Evolutionary conservation across 2,329 filamentous ascomycete genomes (phyloP), one percentile per base, ranked within the genome.

Genomic region (Colletotrichum siamense): DNA sequence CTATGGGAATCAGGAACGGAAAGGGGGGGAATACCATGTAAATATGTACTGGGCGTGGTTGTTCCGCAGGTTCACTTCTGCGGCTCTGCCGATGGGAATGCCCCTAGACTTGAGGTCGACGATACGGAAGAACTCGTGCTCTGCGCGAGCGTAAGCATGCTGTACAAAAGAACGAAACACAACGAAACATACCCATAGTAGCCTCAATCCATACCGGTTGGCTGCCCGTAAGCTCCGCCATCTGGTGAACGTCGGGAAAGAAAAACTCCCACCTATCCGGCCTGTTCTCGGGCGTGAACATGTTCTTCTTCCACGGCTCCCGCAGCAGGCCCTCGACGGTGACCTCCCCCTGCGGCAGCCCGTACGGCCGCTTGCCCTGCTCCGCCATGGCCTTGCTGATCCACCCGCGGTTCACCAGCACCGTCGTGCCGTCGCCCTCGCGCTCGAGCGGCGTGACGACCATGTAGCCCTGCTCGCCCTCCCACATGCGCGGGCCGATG

Each of bases 1-100:
- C 34, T 34, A 32, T 28, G 49, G 24, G 39, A 57, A 8, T 55
- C 36, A 44, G 44, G 59, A 57, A 64, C 12, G 52, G 39, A 16
- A 24, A 61, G 49, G 63, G 16, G 9, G 5, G 15, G 7, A 22
- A 28, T 92, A 99, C 97, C 97, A 99, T 79, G 97, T 99, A 85
- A 98, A 97, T 80, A 99, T 99, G 86, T 99, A 99, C 88, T 99
- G 97, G 78, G 95, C 93, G 86, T 99, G 97, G 86, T 98, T 99
- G 84, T 99, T 99, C 84, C 95, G 92, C 82, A 99, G 88, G 83
- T 98, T 98, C 77, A 99, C 96, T 86, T 98, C 95, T 6, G 97
- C 91, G 8, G 95, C 88, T 82, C 96, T 91, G 16, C 96, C 97
- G 82, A 98, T 96, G 3, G 97, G 97, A 76, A 98, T 93, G 32